These are phyloP conservation scores for Blastocystis sp. DNA, from an alignment of 352 stramenopile species.

Conservation along the genomic window DNA sequence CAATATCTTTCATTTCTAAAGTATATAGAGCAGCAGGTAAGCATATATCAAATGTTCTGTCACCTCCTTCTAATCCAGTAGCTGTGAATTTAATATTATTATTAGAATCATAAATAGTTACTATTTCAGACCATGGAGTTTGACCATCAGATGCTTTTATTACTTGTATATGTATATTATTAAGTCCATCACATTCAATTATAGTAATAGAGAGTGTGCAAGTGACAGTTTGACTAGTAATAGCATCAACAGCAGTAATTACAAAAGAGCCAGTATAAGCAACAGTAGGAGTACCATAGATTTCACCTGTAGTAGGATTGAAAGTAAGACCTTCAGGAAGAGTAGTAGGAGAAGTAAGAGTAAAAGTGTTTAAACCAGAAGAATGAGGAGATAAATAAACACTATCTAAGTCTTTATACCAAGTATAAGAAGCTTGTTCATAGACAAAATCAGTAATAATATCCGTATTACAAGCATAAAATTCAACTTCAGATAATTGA, in stretches of 20 bases:
- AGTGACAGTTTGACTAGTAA: not conserved
- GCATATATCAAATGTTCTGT: no score
- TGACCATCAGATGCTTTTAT: no score
- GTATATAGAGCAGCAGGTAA: no score
- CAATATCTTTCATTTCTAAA: no score
- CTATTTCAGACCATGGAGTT: no score
- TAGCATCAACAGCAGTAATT: not conserved
- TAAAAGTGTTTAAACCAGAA: not conserved
- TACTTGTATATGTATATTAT: constrained; percentile 1
- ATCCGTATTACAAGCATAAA: constrained; percentile 1
- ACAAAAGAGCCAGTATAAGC: not conserved
- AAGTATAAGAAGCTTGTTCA: constrained; percentile 7
- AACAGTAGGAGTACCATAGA: constrained; percentile 6
- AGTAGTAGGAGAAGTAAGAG: not conserved
- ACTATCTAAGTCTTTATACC: constrained; percentile 1
- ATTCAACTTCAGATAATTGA: not conserved
- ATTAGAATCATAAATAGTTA: no score
- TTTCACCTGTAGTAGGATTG: constrained; percentile 3
- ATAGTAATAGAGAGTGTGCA: constrained; percentile 14
- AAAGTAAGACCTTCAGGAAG: constrained; percentile 17
- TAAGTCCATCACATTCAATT: constrained; percentile 4
- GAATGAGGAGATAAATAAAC: not conserved
- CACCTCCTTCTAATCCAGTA: no score
- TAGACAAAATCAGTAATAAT: constrained; percentile 5
- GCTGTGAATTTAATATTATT: no score